Percentiles rank a stretch among this genome's conserved stretches.
phyloP scores from a whole-genome alignment of 1,139 yeast species.

The Kodamaea sp. region DNA sequence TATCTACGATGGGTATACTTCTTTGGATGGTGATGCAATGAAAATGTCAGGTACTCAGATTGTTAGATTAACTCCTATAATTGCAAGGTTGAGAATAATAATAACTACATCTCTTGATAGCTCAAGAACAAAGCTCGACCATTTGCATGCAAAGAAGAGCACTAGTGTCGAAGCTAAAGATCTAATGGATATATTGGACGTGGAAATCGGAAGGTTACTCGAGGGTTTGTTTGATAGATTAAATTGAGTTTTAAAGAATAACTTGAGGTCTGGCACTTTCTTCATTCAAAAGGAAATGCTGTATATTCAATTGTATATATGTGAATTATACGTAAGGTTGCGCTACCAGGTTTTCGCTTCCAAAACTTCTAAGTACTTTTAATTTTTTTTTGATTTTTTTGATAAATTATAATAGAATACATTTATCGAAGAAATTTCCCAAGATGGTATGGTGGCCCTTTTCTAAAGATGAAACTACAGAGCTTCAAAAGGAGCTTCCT shows the following conservation, averaged over 20 bases:
- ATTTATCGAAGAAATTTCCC: too few species aligned
- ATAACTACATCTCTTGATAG: constrained; percentile 13
- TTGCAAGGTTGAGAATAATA: constrained; percentile 40
- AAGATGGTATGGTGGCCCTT: constrained; percentile 14
- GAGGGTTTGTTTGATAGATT: constrained; percentile 38
- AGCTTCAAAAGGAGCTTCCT: constrained; percentile 32
- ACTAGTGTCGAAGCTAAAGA: constrained; percentile 11
- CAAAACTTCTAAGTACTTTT: too few species aligned
- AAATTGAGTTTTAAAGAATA: neutral
- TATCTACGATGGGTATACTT: constrained; percentile 37
- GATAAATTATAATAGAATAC: too few species aligned
- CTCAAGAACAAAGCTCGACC: constrained; percentile 8
- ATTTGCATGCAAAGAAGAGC: neutral
- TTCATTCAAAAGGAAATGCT: too few species aligned
- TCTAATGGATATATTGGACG: constrained; percentile 26
- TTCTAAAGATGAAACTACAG: constrained; percentile 18
- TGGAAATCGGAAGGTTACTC: constrained; percentile 37
- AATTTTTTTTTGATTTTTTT: too few species aligned
- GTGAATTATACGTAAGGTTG: too few species aligned
- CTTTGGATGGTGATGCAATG: constrained; percentile 2
- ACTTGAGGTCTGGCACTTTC: too few species aligned
- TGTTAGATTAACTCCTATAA: constrained; percentile 45
- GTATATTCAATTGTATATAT: too few species aligned
- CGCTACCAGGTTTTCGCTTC: too few species aligned
- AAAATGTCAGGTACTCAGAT: constrained; percentile 34